A percentile compares a stretch with the other conserved stretches of the same genome.
Evolutionary conservation across 1,139 yeast species (phyloP).

Genomic region (Suhomyces taliae): DNA sequence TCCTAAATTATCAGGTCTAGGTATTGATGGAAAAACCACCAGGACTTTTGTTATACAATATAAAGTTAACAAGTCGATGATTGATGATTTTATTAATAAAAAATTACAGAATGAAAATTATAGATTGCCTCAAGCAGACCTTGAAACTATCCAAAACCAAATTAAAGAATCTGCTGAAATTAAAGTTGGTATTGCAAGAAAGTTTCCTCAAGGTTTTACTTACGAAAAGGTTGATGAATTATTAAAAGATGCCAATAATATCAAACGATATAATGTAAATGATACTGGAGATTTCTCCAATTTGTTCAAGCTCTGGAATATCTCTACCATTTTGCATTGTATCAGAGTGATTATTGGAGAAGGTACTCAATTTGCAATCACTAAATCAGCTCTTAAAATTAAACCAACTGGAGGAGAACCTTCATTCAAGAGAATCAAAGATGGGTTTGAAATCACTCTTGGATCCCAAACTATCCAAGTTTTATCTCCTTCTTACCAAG

Average conservation of each 20-base stretch:
- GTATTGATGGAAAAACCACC: constrained; percentile 39
- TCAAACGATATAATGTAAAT: constrained; percentile 9
- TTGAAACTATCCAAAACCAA: constrained; percentile 16
- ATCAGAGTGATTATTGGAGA: constrained; percentile 23
- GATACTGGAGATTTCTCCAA: constrained; percentile 19
- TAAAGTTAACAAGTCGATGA: constrained; percentile 23
- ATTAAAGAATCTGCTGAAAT: constrained; percentile 17
- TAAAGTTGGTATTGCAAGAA: constrained; percentile 24
- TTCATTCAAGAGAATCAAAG: constrained; percentile 9
- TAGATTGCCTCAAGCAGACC: constrained; percentile 18
- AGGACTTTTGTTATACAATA: constrained; percentile 53
- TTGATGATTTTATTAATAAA: constrained; percentile 24
- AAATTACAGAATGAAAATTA: constrained; percentile 16
- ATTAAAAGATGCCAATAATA: constrained; percentile 19
- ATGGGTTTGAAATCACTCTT: constrained; percentile 18
- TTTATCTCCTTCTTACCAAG: constrained; percentile 18
- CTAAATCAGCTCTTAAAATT: constrained; percentile 18
- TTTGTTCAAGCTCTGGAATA: constrained; percentile 29
- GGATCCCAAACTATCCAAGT: constrained; percentile 15
- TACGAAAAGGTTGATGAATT: constrained; percentile 37
- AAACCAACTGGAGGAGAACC: constrained; percentile 7
- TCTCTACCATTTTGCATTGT: constrained; percentile 29
- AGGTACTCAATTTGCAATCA: constrained; percentile 19
- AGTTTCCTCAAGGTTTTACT: constrained; percentile 40
- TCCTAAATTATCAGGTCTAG: constrained; percentile 58